Evolutionary conservation across 2,329 filamentous ascomycete genomes (phyloP).

Genomic region (Fusarium kyushuense): DNA sequence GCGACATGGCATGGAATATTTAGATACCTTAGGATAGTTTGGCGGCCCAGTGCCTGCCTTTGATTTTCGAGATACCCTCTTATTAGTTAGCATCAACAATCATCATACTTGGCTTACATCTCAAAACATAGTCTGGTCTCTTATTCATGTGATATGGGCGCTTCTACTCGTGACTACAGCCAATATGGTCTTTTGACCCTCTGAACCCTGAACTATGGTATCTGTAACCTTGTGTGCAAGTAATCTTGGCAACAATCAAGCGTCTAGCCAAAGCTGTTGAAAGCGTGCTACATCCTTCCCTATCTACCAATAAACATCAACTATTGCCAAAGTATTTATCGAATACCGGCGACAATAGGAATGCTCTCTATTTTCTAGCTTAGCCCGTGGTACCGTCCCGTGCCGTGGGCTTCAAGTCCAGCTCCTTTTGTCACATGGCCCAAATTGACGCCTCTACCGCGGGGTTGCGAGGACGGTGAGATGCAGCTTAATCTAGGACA

Average conservation of each 20-base stretch:
- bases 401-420: slow-evolving; percentile 28
- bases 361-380: slow-evolving; percentile 25
- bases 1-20: slow-evolving; percentile 24
- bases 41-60: slow-evolving; percentile 32
- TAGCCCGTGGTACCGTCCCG: slow-evolving; percentile 39
- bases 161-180: slow-evolving; percentile 16
- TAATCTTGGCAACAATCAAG: slow-evolving; percentile 16
- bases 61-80: slow-evolving; percentile 43
- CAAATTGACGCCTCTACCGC: slow-evolving; percentile 32
- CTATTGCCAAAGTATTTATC: slow-evolving; percentile 11
- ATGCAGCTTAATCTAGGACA: not conserved
- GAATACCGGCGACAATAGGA: slow-evolving; percentile 30
- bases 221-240: not conserved
- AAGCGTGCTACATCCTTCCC: slow-evolving; percentile 20
- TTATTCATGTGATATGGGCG: slow-evolving; percentile 26
- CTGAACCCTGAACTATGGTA: not conserved
- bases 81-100: slow-evolving; percentile 39
- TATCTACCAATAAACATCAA: slow-evolving; percentile 24
- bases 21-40: slow-evolving; percentile 46
- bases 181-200: slow-evolving; percentile 1
- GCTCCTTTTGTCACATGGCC: slow-evolving; percentile 29
- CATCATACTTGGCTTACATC: slow-evolving; percentile 27
- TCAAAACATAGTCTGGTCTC: slow-evolving; percentile 9
- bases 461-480: slow-evolving; percentile 28
- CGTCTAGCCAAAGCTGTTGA: slow-evolving; percentile 11